Evolutionary conservation across 2,329 filamentous ascomycete species (phyloP).

Genomic region (Ascomycota sp.): DNA sequence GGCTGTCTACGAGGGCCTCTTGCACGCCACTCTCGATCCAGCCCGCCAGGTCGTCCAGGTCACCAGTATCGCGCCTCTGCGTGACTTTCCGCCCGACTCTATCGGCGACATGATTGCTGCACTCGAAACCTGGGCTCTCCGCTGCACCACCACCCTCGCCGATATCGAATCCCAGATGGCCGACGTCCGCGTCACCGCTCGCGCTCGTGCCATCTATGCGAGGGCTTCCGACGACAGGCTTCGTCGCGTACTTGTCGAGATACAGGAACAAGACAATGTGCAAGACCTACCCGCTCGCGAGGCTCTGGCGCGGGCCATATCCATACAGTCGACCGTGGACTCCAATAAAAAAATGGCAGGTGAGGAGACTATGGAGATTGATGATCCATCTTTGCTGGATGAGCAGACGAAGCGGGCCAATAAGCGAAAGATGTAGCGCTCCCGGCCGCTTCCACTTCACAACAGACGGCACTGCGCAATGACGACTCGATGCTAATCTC

Average conservation of each 20-base stretch:
- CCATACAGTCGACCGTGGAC: too few relatives aligned
- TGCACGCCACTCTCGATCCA: conserved; percentile 70
- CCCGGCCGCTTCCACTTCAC: too few relatives aligned
- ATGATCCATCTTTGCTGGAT: conserved; percentile 26
- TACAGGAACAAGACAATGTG: conserved; percentile 22
- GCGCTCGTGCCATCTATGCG: conserved; percentile 28
- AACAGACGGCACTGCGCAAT: too few relatives aligned
- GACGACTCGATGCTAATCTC: too few relatives aligned
- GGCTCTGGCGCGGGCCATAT: too few relatives aligned
- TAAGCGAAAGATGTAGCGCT: conserved; percentile 29
- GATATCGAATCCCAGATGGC: conserved; percentile 61
- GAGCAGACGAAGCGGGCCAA: conserved; percentile 29
- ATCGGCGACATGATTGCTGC: conserved; percentile 47
- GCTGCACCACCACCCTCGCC: conserved; percentile 53
- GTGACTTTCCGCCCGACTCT: conserved; percentile 60
- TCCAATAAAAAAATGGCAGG: conserved; percentile 20
- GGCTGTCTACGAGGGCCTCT: conserved; percentile 68
- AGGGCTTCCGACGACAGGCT: conserved; percentile 25
- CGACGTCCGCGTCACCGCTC: conserved; percentile 38
- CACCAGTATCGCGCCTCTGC: conserved; percentile 62
- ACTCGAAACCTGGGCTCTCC: conserved; percentile 55
- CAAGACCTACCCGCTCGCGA: conserved; percentile 9
- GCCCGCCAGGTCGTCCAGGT: conserved; percentile 54
- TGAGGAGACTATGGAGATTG: conserved; percentile 34
- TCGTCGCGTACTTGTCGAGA: conserved; percentile 24